Percentiles rank a stretch among this genome's conserved stretches.
Conservation (phyloP, 2,329 filamentous ascomycete species). For the Stagonosporopsis cucurbitacearum region DNA sequence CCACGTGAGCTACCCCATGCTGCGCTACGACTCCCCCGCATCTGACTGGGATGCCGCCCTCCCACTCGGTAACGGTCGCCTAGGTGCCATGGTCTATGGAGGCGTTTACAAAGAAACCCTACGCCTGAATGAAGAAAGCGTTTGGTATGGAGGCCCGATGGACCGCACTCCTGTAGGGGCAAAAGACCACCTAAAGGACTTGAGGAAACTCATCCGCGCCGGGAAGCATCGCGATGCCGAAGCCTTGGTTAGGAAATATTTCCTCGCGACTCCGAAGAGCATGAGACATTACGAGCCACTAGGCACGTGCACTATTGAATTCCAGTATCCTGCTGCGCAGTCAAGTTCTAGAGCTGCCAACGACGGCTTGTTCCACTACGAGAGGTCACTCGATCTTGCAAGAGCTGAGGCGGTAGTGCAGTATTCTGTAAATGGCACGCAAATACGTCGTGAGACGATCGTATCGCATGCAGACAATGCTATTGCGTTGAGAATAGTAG, state of each 20-base stretch:
- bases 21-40: constrained; percentile 19
- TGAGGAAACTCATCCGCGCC: constrained; percentile 52
- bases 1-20: constrained; percentile 8
- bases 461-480: constrained; percentile 53
- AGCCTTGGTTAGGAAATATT: constrained; percentile 50
- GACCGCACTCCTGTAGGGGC: constrained; percentile 48
- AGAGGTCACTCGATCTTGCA: constrained; percentile 50
- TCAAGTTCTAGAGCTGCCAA: constrained; percentile 6
- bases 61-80: constrained; percentile 58
- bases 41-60: constrained; percentile 51
- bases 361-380: constrained; percentile 36
- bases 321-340: constrained; percentile 3
- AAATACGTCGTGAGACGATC: constrained; percentile 49
- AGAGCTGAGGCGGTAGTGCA: constrained; percentile 47
- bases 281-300: constrained; percentile 59
- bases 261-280: constrained; percentile 55
- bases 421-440: constrained; percentile 47
- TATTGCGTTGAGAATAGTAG: constrained; percentile 45
- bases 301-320: constrained; percentile 30
- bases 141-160: constrained; percentile 43
- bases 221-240: constrained; percentile 53
- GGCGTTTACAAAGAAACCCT: constrained; percentile 53
- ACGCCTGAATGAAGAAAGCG: constrained; percentile 57
- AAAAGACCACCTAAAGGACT: constrained; percentile 47
- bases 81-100: constrained; percentile 57